Evolutionary conservation across 2,329 filamentous ascomycete species (phyloP).

Genomic region (Diplocarpon mali): DNA sequence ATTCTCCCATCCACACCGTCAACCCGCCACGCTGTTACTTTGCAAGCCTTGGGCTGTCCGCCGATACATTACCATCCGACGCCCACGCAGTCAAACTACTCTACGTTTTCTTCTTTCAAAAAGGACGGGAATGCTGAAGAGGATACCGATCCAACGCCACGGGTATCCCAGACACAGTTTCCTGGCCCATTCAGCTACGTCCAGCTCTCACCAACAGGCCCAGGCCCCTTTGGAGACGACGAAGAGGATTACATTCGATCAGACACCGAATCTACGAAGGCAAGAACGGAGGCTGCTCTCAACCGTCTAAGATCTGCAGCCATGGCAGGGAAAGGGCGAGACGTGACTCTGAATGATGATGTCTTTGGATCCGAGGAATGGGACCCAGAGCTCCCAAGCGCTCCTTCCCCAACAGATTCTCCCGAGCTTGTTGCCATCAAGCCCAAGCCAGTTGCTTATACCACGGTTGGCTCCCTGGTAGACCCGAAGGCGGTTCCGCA

Average conservation of each 20-base stretch:
- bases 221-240: background rate
- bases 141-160: conserved; percentile 2
- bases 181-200: background rate
- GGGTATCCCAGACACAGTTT: background rate
- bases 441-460: conserved; percentile 25
- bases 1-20: background rate
- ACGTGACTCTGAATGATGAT: conserved; percentile 12
- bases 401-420: conserved; percentile 17
- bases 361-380: conserved; percentile 25
- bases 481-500: conserved; percentile 23
- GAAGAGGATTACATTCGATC: background rate
- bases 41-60: background rate
- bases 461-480: conserved; percentile 27
- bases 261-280: conserved; percentile 1
- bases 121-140: background rate
- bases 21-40: background rate
- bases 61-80: background rate
- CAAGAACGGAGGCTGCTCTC: conserved; percentile 1
- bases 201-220: background rate
- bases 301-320: background rate
- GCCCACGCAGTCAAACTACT: background rate
- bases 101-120: background rate
- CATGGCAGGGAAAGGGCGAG: background rate
- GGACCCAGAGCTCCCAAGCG: conserved; percentile 22
- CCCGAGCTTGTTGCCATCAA: conserved; percentile 23